Percentiles rank a stretch among this genome's conserved stretches.
Conservation (phyloP, 2,329 filamentous ascomycete species). For the Hypoxylon sp. region DNA sequence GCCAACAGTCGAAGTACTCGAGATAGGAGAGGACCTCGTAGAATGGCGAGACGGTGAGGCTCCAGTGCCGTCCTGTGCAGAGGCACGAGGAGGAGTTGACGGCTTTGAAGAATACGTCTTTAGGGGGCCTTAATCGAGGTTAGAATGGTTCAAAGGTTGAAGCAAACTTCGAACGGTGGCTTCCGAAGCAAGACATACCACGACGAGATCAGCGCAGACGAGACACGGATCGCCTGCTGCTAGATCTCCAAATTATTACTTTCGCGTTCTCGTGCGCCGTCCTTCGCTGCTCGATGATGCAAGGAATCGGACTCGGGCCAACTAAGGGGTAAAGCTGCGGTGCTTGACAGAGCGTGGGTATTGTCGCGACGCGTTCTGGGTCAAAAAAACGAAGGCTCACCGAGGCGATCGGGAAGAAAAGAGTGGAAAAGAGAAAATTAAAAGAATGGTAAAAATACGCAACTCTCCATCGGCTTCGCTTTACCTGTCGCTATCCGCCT, state of each 20-base stretch:
- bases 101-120: conserved; percentile 71
- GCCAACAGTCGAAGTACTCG: conserved; percentile 72
- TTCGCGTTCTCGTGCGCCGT: conserved; percentile 41
- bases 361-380: conserved; percentile 44
- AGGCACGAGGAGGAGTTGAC: conserved; percentile 71
- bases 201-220: conserved; percentile 75
- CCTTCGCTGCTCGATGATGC: conserved; percentile 25
- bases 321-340: conserved; percentile 40
- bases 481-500: conserved; percentile 33
- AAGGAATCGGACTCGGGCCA: conserved; percentile 34
- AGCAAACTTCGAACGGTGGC: conserved; percentile 20
- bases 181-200: conserved; percentile 41
- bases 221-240: conserved; percentile 70
- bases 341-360: conserved; percentile 32
- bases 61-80: conserved; percentile 71
- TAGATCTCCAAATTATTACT: conserved; percentile 63
- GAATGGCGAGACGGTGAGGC: conserved; percentile 57
- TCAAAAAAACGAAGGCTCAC: conserved; percentile 39
- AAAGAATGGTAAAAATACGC: conserved; percentile 45
- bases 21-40: conserved; percentile 72
- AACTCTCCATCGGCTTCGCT: conserved; percentile 47
- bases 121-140: conserved; percentile 55
- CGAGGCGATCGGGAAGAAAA: conserved; percentile 34
- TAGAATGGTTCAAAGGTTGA: conserved; percentile 38
- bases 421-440: conserved; percentile 39